Evolutionary conservation across 192 early-diverging fungal genomes (phyloP).

Genomic region (Coemansia sp.): DNA sequence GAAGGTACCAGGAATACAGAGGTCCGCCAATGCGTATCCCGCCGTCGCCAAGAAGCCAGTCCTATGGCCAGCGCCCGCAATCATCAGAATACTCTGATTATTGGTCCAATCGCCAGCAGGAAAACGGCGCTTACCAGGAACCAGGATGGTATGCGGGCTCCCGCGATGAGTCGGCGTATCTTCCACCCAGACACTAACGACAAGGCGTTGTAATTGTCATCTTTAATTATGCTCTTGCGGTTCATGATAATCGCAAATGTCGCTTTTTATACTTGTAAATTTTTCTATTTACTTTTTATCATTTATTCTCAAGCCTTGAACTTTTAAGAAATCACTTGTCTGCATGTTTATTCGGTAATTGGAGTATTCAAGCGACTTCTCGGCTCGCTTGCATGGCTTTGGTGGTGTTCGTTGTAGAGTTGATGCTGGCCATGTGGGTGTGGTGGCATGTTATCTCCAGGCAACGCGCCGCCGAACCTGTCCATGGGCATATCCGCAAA

Average conservation of each 20-base stretch:
- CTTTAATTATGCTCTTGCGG: neutral
- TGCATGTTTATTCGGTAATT: slow-evolving; percentile 26
- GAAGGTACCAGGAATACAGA: slow-evolving; percentile 6
- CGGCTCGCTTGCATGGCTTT: neutral
- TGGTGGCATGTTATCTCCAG: neutral
- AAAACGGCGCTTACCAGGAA: neutral
- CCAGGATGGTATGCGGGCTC: slow-evolving; percentile 8
- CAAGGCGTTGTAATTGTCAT: neutral
- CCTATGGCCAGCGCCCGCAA: slow-evolving; percentile 1
- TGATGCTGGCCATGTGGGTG: slow-evolving; percentile 10
- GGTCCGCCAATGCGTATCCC: neutral
- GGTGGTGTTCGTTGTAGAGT: neutral
- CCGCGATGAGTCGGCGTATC: slow-evolving; percentile 9
- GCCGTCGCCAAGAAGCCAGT: neutral
- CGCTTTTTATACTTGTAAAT: neutral
- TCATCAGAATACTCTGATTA: neutral
- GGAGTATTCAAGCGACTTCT: slow-evolving; percentile 46
- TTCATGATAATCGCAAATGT: neutral
- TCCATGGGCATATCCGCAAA: slow-evolving; percentile 10
- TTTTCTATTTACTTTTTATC: neutral
- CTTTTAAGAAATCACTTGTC: neutral
- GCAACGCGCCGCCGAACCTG: neutral
- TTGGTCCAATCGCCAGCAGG: neutral
- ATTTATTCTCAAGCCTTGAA: neutral
- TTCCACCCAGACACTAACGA: slow-evolving; percentile 1